These are phyloP conservation scores for Adansonia gregorii DNA, from an alignment of 441 rosid genomes.

Conservation along the genomic window DNA sequence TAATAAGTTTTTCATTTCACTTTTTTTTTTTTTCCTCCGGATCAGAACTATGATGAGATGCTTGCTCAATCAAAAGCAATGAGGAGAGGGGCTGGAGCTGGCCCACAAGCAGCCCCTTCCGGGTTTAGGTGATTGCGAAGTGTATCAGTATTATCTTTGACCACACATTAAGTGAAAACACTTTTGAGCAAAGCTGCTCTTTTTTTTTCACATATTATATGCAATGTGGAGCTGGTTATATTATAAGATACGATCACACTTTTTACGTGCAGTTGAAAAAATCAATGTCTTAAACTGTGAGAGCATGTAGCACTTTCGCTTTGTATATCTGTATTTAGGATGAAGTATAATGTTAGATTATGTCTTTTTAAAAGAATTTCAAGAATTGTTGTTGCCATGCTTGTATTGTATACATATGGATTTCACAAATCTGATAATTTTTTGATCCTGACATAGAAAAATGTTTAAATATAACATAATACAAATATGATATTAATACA, in stretches of 20 bases:
- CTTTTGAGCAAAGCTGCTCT: background rate
- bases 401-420: no score
- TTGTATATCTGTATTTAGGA: background rate
- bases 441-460: no score
- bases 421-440: no score
- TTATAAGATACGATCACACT: background rate
- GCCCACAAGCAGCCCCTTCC: conserved; percentile 59
- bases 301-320: no score
- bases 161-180: conserved; percentile 6
- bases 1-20: background rate
- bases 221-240: conserved; percentile 5
- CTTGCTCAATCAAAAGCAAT: conserved; percentile 67
- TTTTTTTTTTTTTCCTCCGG: background rate
- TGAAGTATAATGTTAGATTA: background rate
- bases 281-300: no score
- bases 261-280: background rate
- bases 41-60: conserved; percentile 69
- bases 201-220: no score
- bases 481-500: no score
- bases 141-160: background rate
- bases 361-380: no score
- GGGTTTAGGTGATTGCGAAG: conserved; percentile 49
- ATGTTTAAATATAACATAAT: no score
- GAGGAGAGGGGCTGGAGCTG: conserved; percentile 58
- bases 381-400: no score